Percentiles rank a stretch among this genome's conserved stretches.
phyloP scores from a whole-genome alignment of 2,329 filamentous ascomycete species.

The Exophiala oligosperma region DNA sequence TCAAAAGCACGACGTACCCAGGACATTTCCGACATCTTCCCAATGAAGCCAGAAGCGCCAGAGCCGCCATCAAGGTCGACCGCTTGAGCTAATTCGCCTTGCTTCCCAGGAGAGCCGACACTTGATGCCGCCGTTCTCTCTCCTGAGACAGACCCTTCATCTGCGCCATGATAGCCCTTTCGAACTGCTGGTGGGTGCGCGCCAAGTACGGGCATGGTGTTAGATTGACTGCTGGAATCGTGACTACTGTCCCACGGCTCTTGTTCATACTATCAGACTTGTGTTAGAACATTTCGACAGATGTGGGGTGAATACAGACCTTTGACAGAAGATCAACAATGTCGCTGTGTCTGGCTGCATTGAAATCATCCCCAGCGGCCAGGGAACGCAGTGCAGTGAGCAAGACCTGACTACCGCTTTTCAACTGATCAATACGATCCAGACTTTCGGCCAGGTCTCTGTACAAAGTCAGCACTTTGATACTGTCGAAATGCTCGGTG shows the following conservation, averaged over 20 bases:
- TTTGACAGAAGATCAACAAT: constrained; percentile 19
- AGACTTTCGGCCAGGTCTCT: constrained; percentile 23
- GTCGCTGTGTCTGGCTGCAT: constrained; percentile 12
- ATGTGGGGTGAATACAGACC: constrained; percentile 3
- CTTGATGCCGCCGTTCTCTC: constrained; percentile 10
- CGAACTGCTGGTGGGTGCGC: background rate
- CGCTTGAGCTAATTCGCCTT: constrained; percentile 14
- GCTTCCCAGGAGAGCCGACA: constrained; percentile 18
- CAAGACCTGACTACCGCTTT: constrained; percentile 16
- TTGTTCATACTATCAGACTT: constrained; percentile 7
- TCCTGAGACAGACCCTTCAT: background rate
- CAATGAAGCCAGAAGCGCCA: constrained; percentile 22
- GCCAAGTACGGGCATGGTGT: background rate
- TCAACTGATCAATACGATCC: constrained; percentile 14
- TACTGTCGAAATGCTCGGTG: background rate
- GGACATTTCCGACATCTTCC: constrained; percentile 26
- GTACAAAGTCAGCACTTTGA: background rate
- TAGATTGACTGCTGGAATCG: constrained; percentile 10
- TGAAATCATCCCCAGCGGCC: constrained; percentile 9
- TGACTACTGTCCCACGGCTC: constrained; percentile 2
- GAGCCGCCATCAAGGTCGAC: constrained; percentile 19
- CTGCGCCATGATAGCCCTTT: background rate
- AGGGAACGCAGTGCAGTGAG: constrained; percentile 15
- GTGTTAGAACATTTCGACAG: background rate
- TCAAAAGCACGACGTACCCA: constrained; percentile 23